Conservation (phyloP, 2,329 filamentous ascomycete species). For the Pyrenochaeta sp. region DNA sequence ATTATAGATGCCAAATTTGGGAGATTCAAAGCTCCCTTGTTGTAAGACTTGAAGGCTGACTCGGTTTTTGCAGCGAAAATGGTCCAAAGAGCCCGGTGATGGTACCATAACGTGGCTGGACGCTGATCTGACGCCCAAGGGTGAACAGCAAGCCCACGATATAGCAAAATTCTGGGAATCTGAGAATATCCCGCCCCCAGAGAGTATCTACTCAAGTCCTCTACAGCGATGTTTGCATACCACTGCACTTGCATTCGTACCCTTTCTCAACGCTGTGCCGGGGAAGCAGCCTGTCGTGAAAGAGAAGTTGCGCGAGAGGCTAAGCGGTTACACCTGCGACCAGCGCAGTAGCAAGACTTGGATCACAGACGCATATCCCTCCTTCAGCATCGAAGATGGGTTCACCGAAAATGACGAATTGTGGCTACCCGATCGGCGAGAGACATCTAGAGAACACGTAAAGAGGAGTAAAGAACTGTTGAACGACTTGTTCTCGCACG, state of each 20-base stretch:
- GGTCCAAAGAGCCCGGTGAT: too few species aligned
- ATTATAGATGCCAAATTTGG: too few species aligned
- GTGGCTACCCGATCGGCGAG: conserved; percentile 39
- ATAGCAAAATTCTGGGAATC: too few species aligned
- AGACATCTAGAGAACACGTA: conserved; percentile 14
- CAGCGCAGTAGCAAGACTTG: conserved; percentile 61
- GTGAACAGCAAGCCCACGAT: too few species aligned
- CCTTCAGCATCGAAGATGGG: conserved; percentile 63
- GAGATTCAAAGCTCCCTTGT: too few species aligned
- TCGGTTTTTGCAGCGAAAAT: too few species aligned
- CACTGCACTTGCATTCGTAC: conserved; percentile 65
- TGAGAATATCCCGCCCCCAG: conserved; percentile 62
- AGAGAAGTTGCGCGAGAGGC: conserved; percentile 67
- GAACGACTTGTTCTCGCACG: conserved; percentile 58
- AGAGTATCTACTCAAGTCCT: conserved; percentile 69
- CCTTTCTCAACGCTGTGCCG: conserved; percentile 50
- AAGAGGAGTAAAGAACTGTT: conserved; percentile 45
- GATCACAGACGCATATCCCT: conserved; percentile 60
- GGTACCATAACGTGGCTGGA: too few species aligned
- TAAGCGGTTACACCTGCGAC: conserved; percentile 73
- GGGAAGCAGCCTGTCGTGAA: conserved; percentile 60
- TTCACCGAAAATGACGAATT: conserved; percentile 66
- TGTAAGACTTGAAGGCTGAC: too few species aligned
- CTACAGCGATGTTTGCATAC: conserved; percentile 69
- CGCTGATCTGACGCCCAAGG: too few species aligned